Conservation (phyloP, 148 eudicot species). For the Rhododendron vialii region DNA sequence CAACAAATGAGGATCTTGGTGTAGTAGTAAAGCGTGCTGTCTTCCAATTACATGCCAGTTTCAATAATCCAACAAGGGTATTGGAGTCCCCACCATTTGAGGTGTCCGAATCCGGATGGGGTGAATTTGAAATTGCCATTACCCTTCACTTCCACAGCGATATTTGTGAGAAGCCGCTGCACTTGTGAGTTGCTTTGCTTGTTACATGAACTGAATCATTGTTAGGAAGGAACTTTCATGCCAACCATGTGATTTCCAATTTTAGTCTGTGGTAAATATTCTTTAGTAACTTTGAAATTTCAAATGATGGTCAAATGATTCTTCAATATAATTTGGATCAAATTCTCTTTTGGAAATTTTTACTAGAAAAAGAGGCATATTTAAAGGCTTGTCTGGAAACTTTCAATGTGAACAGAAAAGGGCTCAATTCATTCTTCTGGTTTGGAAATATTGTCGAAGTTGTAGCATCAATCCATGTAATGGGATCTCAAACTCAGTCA, state of each 20-base stretch:
- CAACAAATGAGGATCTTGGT: slow-evolving; percentile 62
- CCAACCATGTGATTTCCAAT: not conserved
- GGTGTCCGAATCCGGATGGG: slow-evolving; percentile 88
- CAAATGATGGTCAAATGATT: not conserved
- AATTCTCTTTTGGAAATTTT: not conserved
- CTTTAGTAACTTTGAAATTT: not conserved
- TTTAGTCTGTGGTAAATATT: not conserved
- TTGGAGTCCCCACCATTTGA: slow-evolving; percentile 83
- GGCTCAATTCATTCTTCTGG: not conserved
- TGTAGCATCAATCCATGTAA: not conserved
- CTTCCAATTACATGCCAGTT: slow-evolving; percentile 91
- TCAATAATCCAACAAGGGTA: slow-evolving; percentile 72
- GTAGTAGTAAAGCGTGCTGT: slow-evolving; percentile 72
- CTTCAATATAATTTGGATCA: not conserved
- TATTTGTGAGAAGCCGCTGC: slow-evolving; percentile 68
- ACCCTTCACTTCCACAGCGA: slow-evolving; percentile 83
- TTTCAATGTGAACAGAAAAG: not conserved
- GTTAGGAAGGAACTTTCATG: not conserved
- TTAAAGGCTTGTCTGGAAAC: not conserved
- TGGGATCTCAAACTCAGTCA: not conserved
- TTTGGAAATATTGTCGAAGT: not conserved
- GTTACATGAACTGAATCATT: not conserved
- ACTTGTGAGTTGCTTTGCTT: slow-evolving; percentile 55
- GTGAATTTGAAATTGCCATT: slow-evolving; percentile 92
- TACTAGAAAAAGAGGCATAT: not conserved